Evolutionary conservation across 257 asterid species (phyloP).

Genomic region (Eustoma russellianum): DNA sequence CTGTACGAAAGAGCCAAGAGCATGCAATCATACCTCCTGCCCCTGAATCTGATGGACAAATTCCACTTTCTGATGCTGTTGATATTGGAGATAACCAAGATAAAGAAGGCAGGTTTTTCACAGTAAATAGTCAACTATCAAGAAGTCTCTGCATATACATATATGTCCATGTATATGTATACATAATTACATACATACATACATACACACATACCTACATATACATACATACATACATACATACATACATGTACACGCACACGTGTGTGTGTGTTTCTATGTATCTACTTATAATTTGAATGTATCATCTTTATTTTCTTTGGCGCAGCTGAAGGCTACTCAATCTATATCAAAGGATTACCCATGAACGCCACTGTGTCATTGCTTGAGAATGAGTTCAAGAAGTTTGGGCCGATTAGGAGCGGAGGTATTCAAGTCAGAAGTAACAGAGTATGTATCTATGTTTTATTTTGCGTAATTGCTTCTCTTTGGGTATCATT

Average conservation of each 20-base stretch:
- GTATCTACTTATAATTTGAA: not conserved
- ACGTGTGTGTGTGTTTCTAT: no score
- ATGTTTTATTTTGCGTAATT: not conserved
- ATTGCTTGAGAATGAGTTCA: constrained; percentile 65
- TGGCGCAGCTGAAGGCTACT: constrained; percentile 73
- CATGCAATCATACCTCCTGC: constrained; percentile 32
- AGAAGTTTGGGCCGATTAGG: constrained; percentile 72
- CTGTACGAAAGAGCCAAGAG: constrained; percentile 39
- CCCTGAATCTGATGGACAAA: constrained; percentile 29
- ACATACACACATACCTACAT: no score
- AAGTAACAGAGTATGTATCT: constrained; percentile 58
- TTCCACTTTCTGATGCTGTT: constrained; percentile 33
- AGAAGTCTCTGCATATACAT: no score
- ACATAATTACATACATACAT: no score
- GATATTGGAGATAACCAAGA: constrained; percentile 58
- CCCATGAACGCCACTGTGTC: constrained; percentile 64
- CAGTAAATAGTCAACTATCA: not conserved
- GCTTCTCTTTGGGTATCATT: no score
- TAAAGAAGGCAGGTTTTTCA: constrained; percentile 50
- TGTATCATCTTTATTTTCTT: constrained; percentile 6
- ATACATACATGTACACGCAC: no score
- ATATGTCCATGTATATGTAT: no score
- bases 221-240: no score
- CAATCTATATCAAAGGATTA: constrained; percentile 75
- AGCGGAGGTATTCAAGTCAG: constrained; percentile 83